These are phyloP conservation scores for Penicillium desertorum DNA, from an alignment of 495 filamentous ascomycete genomes.

Conservation along the genomic window DNA sequence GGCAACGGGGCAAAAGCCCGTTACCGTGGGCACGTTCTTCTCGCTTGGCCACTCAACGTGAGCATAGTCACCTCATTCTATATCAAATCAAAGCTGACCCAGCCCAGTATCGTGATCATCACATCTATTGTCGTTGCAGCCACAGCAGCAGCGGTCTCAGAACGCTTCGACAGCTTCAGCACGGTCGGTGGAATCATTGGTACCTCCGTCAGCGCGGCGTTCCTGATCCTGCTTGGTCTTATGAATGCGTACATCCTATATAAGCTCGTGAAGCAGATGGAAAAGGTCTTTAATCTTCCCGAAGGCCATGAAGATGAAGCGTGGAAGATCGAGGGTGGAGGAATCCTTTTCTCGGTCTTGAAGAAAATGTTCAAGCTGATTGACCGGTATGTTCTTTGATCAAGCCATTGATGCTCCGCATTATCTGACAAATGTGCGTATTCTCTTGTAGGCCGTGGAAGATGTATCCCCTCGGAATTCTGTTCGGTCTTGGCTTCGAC, in stretches of 20 bases:
- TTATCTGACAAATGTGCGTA: neutral
- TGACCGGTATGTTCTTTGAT: slow-evolving; percentile 52
- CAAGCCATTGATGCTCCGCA: neutral
- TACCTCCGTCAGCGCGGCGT: slow-evolving; percentile 76
- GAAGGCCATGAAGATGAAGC: slow-evolving; percentile 55
- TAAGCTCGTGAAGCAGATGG: slow-evolving; percentile 67
- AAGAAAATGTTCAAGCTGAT: slow-evolving; percentile 78
- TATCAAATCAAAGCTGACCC: neutral
- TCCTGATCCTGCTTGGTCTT: slow-evolving; percentile 78
- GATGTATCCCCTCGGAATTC: slow-evolving; percentile 85
- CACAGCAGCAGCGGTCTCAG: slow-evolving; percentile 76
- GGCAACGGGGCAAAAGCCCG: slow-evolving; percentile 79
- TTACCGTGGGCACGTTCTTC: slow-evolving; percentile 96
- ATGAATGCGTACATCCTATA: slow-evolving; percentile 84
- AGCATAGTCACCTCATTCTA: slow-evolving; percentile 8
- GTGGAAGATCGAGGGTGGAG: slow-evolving; percentile 73
- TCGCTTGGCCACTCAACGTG: slow-evolving; percentile 87
- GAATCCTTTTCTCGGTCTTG: slow-evolving; percentile 69
- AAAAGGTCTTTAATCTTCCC: slow-evolving; percentile 53
- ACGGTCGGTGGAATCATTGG: slow-evolving; percentile 81
- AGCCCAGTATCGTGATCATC: slow-evolving; percentile 71
- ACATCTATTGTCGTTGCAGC: slow-evolving; percentile 91
- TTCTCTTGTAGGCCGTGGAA: slow-evolving; percentile 73
- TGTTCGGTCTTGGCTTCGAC: slow-evolving; percentile 96
- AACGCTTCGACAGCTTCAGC: slow-evolving; percentile 75